phyloP scores from a whole-genome alignment of 257 asterid species.

The Hygrophila difformis region DNA sequence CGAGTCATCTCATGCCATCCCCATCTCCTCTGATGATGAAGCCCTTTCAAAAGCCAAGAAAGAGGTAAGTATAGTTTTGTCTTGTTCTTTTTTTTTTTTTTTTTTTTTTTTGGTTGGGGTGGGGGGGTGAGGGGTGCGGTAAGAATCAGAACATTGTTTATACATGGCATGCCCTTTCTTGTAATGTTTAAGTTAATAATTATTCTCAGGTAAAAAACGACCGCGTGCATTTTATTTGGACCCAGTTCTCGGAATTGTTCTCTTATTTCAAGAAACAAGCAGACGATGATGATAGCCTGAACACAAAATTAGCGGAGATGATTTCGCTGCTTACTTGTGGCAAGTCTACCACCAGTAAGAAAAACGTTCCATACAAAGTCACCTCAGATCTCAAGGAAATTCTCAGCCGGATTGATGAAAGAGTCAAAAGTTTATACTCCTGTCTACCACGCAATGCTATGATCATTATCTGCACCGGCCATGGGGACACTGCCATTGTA shows the following conservation, averaged over 20 bases:
- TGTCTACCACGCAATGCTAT: slow-evolving; percentile 67
- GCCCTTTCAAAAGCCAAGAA: slow-evolving; percentile 81
- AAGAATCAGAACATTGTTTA: not conserved
- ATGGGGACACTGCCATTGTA: slow-evolving; percentile 84
- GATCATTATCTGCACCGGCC: slow-evolving; percentile 88
- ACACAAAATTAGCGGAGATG: slow-evolving; percentile 77
- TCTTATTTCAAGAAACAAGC: slow-evolving; percentile 66
- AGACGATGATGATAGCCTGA: slow-evolving; percentile 46
- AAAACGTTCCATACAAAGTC: slow-evolving; percentile 33
- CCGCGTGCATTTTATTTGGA: slow-evolving; percentile 79
- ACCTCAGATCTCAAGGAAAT: slow-evolving; percentile 72
- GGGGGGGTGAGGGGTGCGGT: not conserved
- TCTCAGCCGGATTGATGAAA: slow-evolving; percentile 50
- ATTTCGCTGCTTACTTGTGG: slow-evolving; percentile 77
- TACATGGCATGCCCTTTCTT: not conserved
- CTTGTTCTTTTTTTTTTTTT: too few relatives aligned
- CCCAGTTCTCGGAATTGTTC: slow-evolving; percentile 67
- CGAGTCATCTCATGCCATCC: slow-evolving; percentile 71
- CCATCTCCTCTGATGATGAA: slow-evolving; percentile 75
- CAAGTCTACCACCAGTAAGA: slow-evolving; percentile 35
- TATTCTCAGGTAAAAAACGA: slow-evolving; percentile 54
- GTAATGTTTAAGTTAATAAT: slow-evolving; percentile 10
- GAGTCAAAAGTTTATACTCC: slow-evolving; percentile 58
- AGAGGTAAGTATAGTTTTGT: slow-evolving; percentile 44
- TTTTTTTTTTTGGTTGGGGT: too few relatives aligned